Conservation (phyloP, 768 basidiomycete species). For the Hydnomerulius pinastri region DNA sequence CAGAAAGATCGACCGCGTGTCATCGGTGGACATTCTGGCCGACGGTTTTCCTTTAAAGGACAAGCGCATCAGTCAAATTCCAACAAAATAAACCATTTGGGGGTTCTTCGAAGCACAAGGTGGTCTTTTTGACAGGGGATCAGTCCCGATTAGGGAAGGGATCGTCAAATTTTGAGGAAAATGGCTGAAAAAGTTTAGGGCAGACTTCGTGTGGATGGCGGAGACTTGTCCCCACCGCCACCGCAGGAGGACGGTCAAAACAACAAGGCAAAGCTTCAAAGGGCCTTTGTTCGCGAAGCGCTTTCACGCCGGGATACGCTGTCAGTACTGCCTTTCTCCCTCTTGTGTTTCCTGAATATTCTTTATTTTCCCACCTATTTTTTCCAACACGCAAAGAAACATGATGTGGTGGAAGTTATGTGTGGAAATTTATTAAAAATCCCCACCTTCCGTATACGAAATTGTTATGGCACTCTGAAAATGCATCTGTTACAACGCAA, state of each 20-base stretch:
- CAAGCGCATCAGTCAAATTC: conserved; percentile 31
- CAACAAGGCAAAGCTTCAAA: not conserved
- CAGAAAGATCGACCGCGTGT: conserved; percentile 21
- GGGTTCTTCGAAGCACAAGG: conserved; percentile 24
- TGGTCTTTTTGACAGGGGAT: conserved; percentile 20
- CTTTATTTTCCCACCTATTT: conserved; percentile 22
- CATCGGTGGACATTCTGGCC: conserved; percentile 28
- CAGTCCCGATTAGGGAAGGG: conserved; percentile 21
- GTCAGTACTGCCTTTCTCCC: not conserved
- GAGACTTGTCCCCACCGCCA: not conserved
- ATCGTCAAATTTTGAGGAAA: conserved; percentile 25
- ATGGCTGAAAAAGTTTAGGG: conserved; percentile 7
- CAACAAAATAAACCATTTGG: conserved; percentile 23
- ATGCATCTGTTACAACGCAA: conserved; percentile 50
- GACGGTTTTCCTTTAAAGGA: conserved; percentile 24
- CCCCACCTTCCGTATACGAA: conserved; percentile 45
- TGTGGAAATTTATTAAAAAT: conserved; percentile 43
- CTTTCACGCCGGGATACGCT: not conserved
- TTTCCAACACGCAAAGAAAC: conserved; percentile 23
- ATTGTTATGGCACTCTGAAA: conserved; percentile 42
- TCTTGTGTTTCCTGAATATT: not conserved
- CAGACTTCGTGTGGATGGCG: conserved; percentile 3
- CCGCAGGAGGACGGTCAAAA: not conserved
- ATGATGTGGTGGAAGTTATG: conserved; percentile 30
- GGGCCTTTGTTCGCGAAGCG: not conserved